These are phyloP conservation scores for Fusarium lyarnte DNA, from an alignment of 2,329 filamentous ascomycete genomes.

Conservation along the genomic window DNA sequence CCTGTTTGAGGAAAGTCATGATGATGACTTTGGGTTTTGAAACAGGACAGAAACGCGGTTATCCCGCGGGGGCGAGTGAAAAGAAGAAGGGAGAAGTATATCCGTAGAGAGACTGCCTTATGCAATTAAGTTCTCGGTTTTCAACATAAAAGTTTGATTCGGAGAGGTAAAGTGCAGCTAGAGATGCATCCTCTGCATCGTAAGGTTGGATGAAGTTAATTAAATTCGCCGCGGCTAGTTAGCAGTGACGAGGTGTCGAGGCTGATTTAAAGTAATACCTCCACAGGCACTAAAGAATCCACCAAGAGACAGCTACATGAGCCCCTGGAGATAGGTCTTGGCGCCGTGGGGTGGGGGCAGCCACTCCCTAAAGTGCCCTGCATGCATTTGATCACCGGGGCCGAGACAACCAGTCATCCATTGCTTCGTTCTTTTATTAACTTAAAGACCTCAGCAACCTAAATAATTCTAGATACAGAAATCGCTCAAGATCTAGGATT, in stretches of 20 bases:
- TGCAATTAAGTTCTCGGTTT: neutral
- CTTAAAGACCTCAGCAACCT: neutral
- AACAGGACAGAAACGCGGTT: neutral
- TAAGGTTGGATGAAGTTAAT: neutral
- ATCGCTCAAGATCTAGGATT: neutral
- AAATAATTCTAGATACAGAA: neutral
- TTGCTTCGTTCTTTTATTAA: too few species aligned
- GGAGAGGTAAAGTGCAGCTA: neutral
- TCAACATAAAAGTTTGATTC: neutral
- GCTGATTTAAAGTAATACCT: conserved; percentile 2
- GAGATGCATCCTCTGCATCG: neutral
- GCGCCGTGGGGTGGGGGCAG: neutral
- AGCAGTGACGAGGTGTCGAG: neutral
- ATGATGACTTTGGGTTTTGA: conserved; percentile 6
- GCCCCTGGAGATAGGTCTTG: neutral
- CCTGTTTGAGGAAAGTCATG: conserved; percentile 67
- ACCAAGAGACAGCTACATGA: neutral
- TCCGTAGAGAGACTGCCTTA: neutral
- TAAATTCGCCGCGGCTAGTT: neutral
- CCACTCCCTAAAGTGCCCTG: neutral
- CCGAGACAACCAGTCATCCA: neutral
- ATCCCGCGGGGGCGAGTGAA: neutral
- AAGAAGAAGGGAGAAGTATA: neutral
- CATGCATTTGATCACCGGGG: neutral
- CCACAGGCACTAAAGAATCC: neutral